A percentile compares a stretch with the other conserved stretches of the same genome.
Evolutionary conservation across 805 yeast genomes (phyloP).

Genomic region (Saccharomycopsis sp.): DNA sequence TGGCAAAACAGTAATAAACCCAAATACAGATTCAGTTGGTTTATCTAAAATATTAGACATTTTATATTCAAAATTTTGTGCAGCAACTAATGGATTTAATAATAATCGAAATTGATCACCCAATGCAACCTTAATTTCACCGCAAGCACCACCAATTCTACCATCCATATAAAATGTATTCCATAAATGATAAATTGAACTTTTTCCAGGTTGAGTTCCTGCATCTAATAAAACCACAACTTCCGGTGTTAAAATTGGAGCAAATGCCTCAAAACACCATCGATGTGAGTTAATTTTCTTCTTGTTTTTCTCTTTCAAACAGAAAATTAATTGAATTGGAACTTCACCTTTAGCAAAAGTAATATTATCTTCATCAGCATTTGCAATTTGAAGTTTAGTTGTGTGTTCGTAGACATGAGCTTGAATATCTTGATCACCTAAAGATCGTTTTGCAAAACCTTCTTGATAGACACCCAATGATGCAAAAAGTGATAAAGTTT

Average conservation of each 20-base stretch:
- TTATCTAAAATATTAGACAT: constrained; percentile 92
- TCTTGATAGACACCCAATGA: constrained; percentile 91
- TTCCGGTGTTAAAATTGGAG: constrained; percentile 72
- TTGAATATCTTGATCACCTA: constrained; percentile 71
- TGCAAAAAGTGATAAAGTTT: constrained; percentile 73
- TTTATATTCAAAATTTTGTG: constrained; percentile 95
- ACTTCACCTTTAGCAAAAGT: constrained; percentile 60
- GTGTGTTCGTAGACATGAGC: constrained; percentile 93
- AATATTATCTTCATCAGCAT: constrained; percentile 35
- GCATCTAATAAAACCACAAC: constrained; percentile 85
- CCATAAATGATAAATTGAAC: constrained; percentile 87
- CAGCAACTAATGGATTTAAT: constrained; percentile 85
- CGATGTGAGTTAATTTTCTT: constrained; percentile 92
- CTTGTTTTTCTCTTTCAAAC: constrained; percentile 82
- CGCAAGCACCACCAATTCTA: constrained; percentile 95
- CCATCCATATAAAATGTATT: constrained; percentile 68
- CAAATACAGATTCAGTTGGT: constrained; percentile 92
- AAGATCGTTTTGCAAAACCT: constrained; percentile 88
- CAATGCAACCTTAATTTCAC: constrained; percentile 83
- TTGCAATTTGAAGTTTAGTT: constrained; percentile 66
- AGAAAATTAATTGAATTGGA: constrained; percentile 85
- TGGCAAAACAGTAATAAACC: constrained; percentile 89
- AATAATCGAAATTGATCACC: constrained; percentile 54
- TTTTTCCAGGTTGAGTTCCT: constrained; percentile 85
- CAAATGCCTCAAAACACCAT: constrained; percentile 94